These are phyloP conservation scores for Fusarium camptoceras DNA, from an alignment of 2,329 filamentous ascomycete genomes.

Conservation along the genomic window DNA sequence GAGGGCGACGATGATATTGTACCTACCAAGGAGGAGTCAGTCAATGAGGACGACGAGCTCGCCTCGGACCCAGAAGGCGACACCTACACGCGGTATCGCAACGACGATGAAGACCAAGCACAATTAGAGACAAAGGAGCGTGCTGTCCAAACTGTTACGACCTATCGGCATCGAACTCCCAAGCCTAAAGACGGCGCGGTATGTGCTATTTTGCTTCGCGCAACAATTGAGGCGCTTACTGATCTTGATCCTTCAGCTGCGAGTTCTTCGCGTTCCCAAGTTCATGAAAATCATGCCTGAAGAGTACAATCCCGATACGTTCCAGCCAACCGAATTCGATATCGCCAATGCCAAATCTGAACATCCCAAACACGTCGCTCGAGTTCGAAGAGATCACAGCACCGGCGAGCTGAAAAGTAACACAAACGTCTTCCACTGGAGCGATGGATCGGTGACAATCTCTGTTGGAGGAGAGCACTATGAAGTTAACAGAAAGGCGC, in stretches of 20 bases:
- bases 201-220: conserved; percentile 46
- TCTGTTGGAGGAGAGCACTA: conserved; percentile 82
- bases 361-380: conserved; percentile 72
- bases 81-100: conserved; percentile 55
- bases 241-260: conserved; percentile 64
- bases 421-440: conserved; percentile 80
- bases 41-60: conserved; percentile 71
- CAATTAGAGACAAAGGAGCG: conserved; percentile 63
- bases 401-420: conserved; percentile 79
- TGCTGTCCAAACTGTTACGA: conserved; percentile 71
- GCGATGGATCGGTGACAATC: conserved; percentile 80
- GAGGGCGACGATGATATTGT: conserved; percentile 67
- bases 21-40: conserved; percentile 73
- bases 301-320: conserved; percentile 74
- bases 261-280: conserved; percentile 76
- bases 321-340: conserved; percentile 69
- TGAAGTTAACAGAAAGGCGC: conserved; percentile 76
- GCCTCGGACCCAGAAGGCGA: conserved; percentile 63
- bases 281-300: conserved; percentile 78
- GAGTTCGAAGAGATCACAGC: conserved; percentile 75
- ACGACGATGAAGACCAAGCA: conserved; percentile 59
- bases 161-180: conserved; percentile 77
- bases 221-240: conserved; percentile 4
- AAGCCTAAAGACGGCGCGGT: conserved; percentile 79
- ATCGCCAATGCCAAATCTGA: conserved; percentile 65